phyloP scores from a whole-genome alignment of 345 rosid species.

The Litchi chinensis region DNA sequence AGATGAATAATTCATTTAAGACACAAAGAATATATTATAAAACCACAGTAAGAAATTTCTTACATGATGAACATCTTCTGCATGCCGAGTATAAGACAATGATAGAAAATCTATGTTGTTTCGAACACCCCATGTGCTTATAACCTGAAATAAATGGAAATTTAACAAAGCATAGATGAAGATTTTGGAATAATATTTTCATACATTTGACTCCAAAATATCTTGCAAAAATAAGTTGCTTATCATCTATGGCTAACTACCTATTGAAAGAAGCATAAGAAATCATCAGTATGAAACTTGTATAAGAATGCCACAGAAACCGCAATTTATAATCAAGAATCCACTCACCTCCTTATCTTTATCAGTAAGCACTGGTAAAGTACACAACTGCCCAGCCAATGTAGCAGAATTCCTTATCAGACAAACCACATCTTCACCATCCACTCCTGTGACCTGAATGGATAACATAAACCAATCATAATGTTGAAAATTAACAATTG shows the following conservation, averaged over 20 bases:
- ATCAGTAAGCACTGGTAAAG: conserved; percentile 64
- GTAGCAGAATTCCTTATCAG: conserved; percentile 65
- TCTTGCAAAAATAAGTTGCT: no score
- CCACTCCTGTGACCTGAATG: conserved; percentile 53
- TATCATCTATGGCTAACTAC: not conserved
- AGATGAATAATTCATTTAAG: not conserved
- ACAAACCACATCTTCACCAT: no score
- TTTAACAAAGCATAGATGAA: no score
- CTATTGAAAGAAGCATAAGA: not conserved
- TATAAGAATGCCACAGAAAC: no score
- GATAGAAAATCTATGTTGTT: conserved; percentile 72
- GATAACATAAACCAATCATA: conserved; percentile 18
- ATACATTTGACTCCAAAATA: no score
- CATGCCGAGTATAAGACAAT: conserved; percentile 60
- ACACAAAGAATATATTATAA: conserved; percentile 4
- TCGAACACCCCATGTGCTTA: conserved; percentile 68
- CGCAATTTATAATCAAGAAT: no score
- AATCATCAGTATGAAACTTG: no score
- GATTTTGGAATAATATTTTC: no score
- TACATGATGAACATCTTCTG: conserved; percentile 69
- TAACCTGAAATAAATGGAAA: no score
- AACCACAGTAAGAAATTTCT: conserved; percentile 24
- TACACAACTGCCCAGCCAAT: conserved; percentile 53
- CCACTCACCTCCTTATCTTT: conserved; percentile 67
- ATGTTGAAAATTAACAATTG: not conserved